Base-by-base conservation (phyloP, 495 filamentous ascomycete species). In the Podospora pseudocomata region DNA sequence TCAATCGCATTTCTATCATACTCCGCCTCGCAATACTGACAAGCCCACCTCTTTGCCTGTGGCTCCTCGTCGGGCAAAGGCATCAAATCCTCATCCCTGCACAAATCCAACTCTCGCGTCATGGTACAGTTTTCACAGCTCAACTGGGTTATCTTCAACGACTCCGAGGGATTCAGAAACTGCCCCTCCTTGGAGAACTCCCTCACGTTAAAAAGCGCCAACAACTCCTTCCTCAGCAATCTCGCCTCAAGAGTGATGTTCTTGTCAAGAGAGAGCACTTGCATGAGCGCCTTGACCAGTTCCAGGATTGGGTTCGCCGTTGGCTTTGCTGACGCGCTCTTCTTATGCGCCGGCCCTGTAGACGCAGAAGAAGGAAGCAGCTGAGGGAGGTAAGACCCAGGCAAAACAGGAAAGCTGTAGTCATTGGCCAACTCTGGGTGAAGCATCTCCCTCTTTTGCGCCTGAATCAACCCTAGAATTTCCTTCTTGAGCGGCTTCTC, bases 401-500 rank as follows among this genome's bases (percentile, higher is more conserved):
- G 94, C 26, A 97, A 86, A 3, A 85, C 68, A 0, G 96, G 95
- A 83, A 97, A 97, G 55, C 82, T 81, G 82, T 94, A 97, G 76
- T 97, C 94, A n/a, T 84, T 82, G 39, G 89, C 90, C 3, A 97
- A 87, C 71, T 94, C 92, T 0, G 93, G 90, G 73, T 98, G 93
- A n/a, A 96, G 82, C 78, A 96, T 84, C 75, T 97, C 93, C 66
- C 92, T 91, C 64, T 90, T 90, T 74, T 97, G 93, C 15, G 91
- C 89, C 57, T 89, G 85, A 69, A 97, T 87, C 39, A 98, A 86
- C 19, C 83, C 78, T 0, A 87, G 85, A 61, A 97, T 92, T 71
- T 94, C 91, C 70, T 96, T 94, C 77, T 94, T 94, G 23, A 99
- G 82, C 1, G 92, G 92, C 73, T 93, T 96, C 62, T 92, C 91